Conservation (phyloP, 192 early-diverging fungal species). For the Coemansia sp. region DNA sequence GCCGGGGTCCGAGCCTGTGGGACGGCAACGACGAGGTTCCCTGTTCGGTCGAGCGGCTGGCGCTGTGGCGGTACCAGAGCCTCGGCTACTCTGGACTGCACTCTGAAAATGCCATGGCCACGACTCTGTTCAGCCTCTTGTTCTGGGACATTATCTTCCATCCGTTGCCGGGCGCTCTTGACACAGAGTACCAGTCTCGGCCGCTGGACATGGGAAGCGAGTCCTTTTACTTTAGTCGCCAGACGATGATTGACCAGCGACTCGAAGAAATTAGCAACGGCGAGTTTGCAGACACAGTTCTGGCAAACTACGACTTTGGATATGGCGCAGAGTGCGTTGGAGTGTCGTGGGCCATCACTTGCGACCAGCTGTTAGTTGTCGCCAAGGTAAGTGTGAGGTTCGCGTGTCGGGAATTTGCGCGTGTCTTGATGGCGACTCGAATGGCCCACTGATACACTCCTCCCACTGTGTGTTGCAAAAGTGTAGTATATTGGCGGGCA, state of each 20-base stretch:
- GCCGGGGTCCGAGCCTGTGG: constrained; percentile 54
- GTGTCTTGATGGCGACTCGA: neutral
- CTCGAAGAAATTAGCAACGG: constrained; percentile 29
- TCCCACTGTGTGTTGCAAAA: neutral
- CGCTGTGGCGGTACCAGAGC: constrained; percentile 61
- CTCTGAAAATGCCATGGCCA: constrained; percentile 60
- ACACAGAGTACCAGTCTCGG: constrained; percentile 65
- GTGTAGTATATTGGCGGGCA: constrained; percentile 59
- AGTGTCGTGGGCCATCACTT: constrained; percentile 41
- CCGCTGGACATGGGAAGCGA: constrained; percentile 67
- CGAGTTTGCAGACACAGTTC: constrained; percentile 16
- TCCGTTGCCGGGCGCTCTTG: constrained; percentile 61
- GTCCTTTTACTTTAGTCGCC: constrained; percentile 60
- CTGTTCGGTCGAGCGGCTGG: constrained; percentile 63
- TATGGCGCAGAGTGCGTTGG: constrained; percentile 35
- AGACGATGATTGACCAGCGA: constrained; percentile 36
- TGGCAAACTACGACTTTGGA: constrained; percentile 14
- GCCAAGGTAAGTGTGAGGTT: constrained; percentile 20
- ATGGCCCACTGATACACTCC: no score
- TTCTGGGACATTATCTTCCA: constrained; percentile 72
- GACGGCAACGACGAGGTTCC: constrained; percentile 44
- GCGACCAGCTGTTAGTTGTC: constrained; percentile 23
- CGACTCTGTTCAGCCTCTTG: constrained; percentile 61
- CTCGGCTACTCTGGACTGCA: constrained; percentile 64
- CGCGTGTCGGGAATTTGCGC: neutral